Base-by-base conservation (phyloP, 768 basidiomycete species). In the Trametes elegans region DNA sequence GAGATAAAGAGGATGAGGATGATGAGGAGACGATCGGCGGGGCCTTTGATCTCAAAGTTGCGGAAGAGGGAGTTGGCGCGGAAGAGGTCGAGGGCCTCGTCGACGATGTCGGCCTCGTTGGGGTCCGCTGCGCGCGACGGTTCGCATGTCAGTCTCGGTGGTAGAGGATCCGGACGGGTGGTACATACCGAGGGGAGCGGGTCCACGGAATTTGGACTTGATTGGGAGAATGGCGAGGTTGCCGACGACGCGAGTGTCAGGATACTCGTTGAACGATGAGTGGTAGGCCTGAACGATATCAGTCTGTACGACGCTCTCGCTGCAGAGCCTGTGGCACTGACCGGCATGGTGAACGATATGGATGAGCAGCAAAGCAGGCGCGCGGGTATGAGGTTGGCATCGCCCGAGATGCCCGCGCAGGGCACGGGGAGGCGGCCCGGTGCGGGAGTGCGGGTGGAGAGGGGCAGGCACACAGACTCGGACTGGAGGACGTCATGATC, bases 1-100 rank as follows among this genome's bases (percentile, higher is more conserved):
- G 95, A 98, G 66, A 98, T 85, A 75, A 89, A 99, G 69, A 99
- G 88, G 71, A 98, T 97, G 66, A 98, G 84, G 70, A 98, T 84
- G 77, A 99, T 98, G 67, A 99, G 81, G 35, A 93, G 85, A 55
- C 95, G 87, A 78, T 97, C 95, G 47, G 94, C 93, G 50, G 93
- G 91, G 16, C 94, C 95, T 70, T 98, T 96, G 82, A 99, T 98
- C 78, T 99, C 97, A 65, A 98, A 99, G 76, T 98, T 98, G 67
- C 97, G 88, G 76, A 99, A 99, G 57, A 99, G 87, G 32, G 95
- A 97, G 74, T 99, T 99, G 66, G 96, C 95, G 51, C 97, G 90
- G 76, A 99, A 99, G 57, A 98, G 84, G 74, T 96, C 91, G 41
- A 99, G 78, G 1, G 93, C 87, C 73, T 99, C 97, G 73, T 98